Conservation (phyloP, 2,329 filamentous ascomycete genomes). For the Tolypocladium inflatum region DNA sequence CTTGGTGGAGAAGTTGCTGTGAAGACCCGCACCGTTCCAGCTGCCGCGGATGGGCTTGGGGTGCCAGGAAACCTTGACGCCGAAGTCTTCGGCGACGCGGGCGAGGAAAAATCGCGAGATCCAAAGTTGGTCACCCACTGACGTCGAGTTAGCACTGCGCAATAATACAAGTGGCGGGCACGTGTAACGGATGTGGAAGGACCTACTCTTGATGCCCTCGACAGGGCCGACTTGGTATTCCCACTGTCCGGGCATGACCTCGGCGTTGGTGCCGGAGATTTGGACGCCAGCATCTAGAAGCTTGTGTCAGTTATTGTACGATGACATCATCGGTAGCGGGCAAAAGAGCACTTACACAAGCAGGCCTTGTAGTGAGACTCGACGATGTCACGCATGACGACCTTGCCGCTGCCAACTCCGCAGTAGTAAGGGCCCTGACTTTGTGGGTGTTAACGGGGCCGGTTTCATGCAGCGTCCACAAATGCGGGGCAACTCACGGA, state of each 20-base stretch:
- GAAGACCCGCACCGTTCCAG: slow-evolving; percentile 89
- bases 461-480: no score
- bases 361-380: slow-evolving; percentile 57
- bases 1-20: slow-evolving; percentile 87
- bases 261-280: slow-evolving; percentile 97
- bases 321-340: neutral
- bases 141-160: neutral
- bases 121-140: slow-evolving; percentile 95
- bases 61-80: slow-evolving; percentile 87
- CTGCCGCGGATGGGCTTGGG: slow-evolving; percentile 89
- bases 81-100: slow-evolving; percentile 93
- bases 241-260: slow-evolving; percentile 80
- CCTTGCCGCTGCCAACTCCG: slow-evolving; percentile 93
- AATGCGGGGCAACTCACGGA: slow-evolving; percentile 32
- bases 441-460: slow-evolving; percentile 6
- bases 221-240: slow-evolving; percentile 96
- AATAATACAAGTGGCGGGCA: neutral
- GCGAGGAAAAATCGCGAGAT: slow-evolving; percentile 71
- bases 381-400: slow-evolving; percentile 96
- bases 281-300: slow-evolving; percentile 61
- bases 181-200: neutral
- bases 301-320: neutral
- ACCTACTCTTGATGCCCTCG: slow-evolving; percentile 70
- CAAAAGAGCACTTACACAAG: slow-evolving; percentile 41
- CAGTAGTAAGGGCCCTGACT: slow-evolving; percentile 47